phyloP scores from a whole-genome alignment of 192 early-diverging fungal genomes.

The Coemansia sp. region DNA sequence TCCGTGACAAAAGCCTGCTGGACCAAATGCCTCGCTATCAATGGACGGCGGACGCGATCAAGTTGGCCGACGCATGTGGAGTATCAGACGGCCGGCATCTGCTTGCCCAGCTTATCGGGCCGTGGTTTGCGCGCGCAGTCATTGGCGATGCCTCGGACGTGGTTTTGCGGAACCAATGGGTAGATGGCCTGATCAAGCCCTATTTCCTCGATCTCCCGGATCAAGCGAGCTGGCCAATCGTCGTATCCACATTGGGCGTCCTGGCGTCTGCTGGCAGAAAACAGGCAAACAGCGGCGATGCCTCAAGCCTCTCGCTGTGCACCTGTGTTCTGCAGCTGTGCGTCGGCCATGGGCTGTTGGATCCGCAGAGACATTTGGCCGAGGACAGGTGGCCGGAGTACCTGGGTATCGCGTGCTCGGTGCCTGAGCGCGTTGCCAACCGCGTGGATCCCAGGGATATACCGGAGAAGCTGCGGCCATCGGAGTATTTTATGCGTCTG shows the following conservation, averaged over 20 bases:
- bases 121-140: conserved; percentile 33
- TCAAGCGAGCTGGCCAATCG: neutral
- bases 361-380: neutral
- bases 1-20: neutral
- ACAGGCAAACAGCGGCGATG: neutral
- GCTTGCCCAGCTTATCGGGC: conserved; percentile 14
- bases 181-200: neutral
- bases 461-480: conserved; percentile 16
- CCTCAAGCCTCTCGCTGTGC: neutral
- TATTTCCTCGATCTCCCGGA: neutral
- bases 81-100: neutral
- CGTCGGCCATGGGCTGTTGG: neutral
- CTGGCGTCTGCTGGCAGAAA: neutral
- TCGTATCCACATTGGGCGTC: neutral
- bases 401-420: conserved; percentile 18
- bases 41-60: neutral
- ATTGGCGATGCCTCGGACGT: conserved; percentile 9
- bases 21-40: neutral
- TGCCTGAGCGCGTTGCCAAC: conserved; percentile 44
- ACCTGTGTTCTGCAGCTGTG: neutral
- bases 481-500: conserved; percentile 26
- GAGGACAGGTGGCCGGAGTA: conserved; percentile 22
- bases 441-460: conserved; percentile 29
- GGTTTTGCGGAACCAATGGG: neutral
- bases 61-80: neutral